Base-by-base conservation (phyloP, 169 alveolate species). In the Eimeria sp. region DNA sequence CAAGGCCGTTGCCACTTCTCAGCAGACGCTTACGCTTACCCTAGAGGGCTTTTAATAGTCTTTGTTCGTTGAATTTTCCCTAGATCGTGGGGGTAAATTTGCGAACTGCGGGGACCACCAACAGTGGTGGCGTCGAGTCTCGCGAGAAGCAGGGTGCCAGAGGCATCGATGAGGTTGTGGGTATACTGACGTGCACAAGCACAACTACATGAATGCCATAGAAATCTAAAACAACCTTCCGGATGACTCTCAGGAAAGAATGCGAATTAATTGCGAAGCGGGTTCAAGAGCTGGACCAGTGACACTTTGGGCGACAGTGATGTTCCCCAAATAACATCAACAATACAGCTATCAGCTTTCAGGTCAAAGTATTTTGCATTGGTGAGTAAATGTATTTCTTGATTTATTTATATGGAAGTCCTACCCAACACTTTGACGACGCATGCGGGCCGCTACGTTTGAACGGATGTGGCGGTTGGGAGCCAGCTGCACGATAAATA, bases 251-350 rank as follows among this genome's bases (percentile, higher is more conserved):
- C 11, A 5, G 54, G 30, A 40, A 14, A 30, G 78, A 73, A 73
- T 51, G 11, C 20, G 51, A 43, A 18, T 40, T 16, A 40, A 27
- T 54, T 40, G 57, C 54, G 83, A 34, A 54, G 27, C 27, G 83
- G 30, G 16, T 54, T 49, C 27, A 34, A 70, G 57, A 20, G 57
- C 83, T 73, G 83, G 83, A 73, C 83, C 83, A 73, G 83, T 73
- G 30, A 73, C 30, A 4, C 34, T 57, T 73, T 11, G 83, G 18
- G 57, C 54, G 27, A 54, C 54, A 16, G 27, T 20, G 57, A 18
- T 5, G 27, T 14, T 18, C 10, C 9, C 7, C 13, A 72, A 3
- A 40, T 5, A 14, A 14, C 61, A 54, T 7, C 61, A 54, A 34
- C 40, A 34, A 2, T 34, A 34, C n/a, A n/a, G n/a, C n/a, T n/a